Percentiles rank a stretch among this genome's conserved stretches.
Evolutionary conservation across 345 rosid genomes (phyloP).

Genomic region (Hibiscus mutabilis): DNA sequence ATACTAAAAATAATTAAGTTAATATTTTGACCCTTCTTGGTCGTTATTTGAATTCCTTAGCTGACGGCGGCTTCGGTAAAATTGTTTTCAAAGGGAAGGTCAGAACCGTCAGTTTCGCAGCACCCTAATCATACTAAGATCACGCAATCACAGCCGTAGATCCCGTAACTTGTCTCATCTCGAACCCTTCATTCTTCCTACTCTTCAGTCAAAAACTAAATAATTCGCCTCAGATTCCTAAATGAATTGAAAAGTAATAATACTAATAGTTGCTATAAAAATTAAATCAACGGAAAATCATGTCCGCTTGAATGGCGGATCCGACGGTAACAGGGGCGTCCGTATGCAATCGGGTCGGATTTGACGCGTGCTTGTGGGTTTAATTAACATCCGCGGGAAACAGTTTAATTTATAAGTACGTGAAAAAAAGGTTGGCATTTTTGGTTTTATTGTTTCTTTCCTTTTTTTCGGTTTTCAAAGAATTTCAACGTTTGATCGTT

Average conservation of each 20-base stretch:
- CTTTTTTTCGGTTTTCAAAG: background rate
- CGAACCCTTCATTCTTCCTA: background rate
- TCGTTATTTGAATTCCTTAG: background rate
- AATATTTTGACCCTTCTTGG: background rate
- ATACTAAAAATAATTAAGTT: background rate
- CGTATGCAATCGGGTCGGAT: background rate
- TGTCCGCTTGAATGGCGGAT: background rate
- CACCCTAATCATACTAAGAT: background rate
- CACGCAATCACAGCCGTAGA: constrained; percentile 4
- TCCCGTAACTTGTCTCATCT: background rate
- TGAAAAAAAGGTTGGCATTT: background rate
- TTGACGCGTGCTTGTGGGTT: background rate
- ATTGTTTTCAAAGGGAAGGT: background rate
- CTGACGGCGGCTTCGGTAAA: background rate
- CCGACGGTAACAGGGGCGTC: background rate
- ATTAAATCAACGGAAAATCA: background rate
- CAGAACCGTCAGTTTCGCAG: background rate
- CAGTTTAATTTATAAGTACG: background rate
- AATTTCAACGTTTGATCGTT: constrained; percentile 11
- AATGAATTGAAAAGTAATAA: background rate
- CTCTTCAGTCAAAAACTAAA: background rate
- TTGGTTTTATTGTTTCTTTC: background rate
- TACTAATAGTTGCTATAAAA: too few relatives aligned
- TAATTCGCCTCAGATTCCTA: background rate
- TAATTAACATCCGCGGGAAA: constrained; percentile 7